A percentile compares a stretch with the other conserved stretches of the same genome.
phyloP scores from a whole-genome alignment of 2,329 filamentous ascomycete genomes.

The Penicillium sp. region DNA sequence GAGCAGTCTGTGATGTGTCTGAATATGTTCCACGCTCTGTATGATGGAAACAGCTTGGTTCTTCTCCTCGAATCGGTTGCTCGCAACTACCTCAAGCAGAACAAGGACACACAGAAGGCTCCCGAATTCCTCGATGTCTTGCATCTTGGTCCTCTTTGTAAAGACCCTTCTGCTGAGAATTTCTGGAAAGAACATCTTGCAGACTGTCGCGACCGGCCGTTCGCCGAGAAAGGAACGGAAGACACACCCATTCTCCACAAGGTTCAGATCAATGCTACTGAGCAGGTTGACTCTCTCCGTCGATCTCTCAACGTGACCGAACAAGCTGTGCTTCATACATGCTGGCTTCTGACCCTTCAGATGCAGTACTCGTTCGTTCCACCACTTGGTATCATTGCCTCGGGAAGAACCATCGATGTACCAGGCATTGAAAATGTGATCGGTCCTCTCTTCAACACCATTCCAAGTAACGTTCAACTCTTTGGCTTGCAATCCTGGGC shows the following conservation, averaged over 20 bases:
- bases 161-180: conserved; percentile 47
- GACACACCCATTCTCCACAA: conserved; percentile 20
- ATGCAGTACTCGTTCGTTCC: conserved; percentile 50
- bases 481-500: conserved; percentile 56
- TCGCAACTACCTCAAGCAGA: conserved; percentile 49
- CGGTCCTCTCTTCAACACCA: conserved; percentile 86
- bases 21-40: conserved; percentile 81
- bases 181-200: conserved; percentile 70
- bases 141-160: conserved; percentile 66
- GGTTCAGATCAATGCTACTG: conserved; percentile 36
- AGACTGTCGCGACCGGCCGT: conserved; percentile 27
- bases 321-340: conserved; percentile 75
- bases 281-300: conserved; percentile 55
- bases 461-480: conserved; percentile 66
- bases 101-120: conserved; percentile 34
- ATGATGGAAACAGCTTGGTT: conserved; percentile 78
- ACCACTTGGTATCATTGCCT: conserved; percentile 73
- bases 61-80: conserved; percentile 64
- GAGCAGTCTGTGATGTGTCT: conserved; percentile 53
- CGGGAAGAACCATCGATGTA: conserved; percentile 72
- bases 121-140: conserved; percentile 65
- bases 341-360: conserved; percentile 68
- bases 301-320: conserved; percentile 68
- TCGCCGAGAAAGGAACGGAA: conserved; percentile 4
- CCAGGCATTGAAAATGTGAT: conserved; percentile 65